These are phyloP conservation scores for Fusarium concolor DNA, from an alignment of 2,329 filamentous ascomycete genomes.

Conservation along the genomic window DNA sequence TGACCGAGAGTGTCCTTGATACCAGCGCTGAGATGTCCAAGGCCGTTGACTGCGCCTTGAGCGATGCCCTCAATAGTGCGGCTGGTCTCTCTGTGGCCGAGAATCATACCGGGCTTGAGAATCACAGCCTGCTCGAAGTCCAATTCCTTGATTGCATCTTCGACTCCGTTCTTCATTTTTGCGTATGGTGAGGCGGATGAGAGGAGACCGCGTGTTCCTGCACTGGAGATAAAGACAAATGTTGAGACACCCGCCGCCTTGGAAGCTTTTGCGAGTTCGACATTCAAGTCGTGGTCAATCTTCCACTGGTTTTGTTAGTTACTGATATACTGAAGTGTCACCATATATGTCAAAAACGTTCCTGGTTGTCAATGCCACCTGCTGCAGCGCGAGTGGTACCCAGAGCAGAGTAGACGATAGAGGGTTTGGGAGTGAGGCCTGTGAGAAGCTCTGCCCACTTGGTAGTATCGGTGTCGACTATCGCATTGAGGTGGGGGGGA, in stretches of 20 bases:
- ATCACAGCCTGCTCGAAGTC: conserved; percentile 85
- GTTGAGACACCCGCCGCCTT: conserved; percentile 77
- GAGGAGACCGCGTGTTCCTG: conserved; percentile 58
- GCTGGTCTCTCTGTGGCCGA: conserved; percentile 74
- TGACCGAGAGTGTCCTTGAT: conserved; percentile 77
- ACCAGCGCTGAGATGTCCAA: conserved; percentile 65
- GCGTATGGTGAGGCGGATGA: conserved; percentile 61
- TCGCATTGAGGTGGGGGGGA: conserved; percentile 68
- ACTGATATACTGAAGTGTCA: too few species aligned
- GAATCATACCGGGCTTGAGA: conserved; percentile 77
- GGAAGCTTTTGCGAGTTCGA: conserved; percentile 80
- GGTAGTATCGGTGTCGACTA: conserved; percentile 74
- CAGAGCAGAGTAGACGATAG: conserved; percentile 79
- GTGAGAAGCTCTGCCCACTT: conserved; percentile 74
- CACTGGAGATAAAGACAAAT: conserved; percentile 80
- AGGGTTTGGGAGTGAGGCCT: conserved; percentile 65
- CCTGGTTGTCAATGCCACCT: conserved; percentile 79
- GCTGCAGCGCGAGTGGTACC: conserved; percentile 83
- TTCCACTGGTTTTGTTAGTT: conserved; percentile 74
- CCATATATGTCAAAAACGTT: too few species aligned
- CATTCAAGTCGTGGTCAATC: conserved; percentile 88
- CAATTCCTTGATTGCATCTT: conserved; percentile 77
- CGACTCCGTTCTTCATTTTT: conserved; percentile 88
- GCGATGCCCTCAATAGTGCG: conserved; percentile 69
- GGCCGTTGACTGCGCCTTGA: conserved; percentile 64